A percentile compares a stretch with the other conserved stretches of the same genome.
These are phyloP conservation scores for Xerocomus minutiporus DNA, from an alignment of 1,284 basidiomycete genomes.

Conservation along the genomic window DNA sequence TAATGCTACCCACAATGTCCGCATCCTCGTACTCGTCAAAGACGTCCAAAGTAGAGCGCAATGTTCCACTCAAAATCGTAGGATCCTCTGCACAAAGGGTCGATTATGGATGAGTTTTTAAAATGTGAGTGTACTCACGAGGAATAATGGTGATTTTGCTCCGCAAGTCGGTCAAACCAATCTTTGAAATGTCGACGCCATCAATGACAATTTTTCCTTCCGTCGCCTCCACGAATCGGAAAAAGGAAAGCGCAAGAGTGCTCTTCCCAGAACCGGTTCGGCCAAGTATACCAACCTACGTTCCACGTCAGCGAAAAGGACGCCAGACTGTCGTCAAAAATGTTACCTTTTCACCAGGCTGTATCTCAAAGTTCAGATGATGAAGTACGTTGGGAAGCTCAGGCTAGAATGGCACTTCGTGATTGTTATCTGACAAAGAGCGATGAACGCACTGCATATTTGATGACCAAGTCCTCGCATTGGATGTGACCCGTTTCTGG, in stretches of 20 bases:
- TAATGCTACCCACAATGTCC: constrained; percentile 64
- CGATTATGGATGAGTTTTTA: not conserved
- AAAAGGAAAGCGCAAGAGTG: constrained; percentile 89
- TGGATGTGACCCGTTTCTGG: constrained; percentile 72
- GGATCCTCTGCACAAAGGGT: constrained; percentile 65
- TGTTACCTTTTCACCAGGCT: constrained; percentile 68
- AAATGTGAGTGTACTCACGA: constrained; percentile 45
- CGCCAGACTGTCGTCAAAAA: not conserved
- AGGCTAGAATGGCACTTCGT: constrained; percentile 43
- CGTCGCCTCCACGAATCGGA: constrained; percentile 90
- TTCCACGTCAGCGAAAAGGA: constrained; percentile 5
- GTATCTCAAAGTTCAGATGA: constrained; percentile 72
- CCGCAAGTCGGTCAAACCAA: constrained; percentile 87
- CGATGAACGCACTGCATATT: constrained; percentile 69
- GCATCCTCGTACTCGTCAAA: constrained; percentile 85
- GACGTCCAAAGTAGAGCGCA: constrained; percentile 88
- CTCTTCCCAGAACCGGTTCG: constrained; percentile 88
- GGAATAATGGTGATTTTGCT: constrained; percentile 89
- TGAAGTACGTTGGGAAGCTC: constrained; percentile 86
- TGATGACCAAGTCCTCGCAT: constrained; percentile 78
- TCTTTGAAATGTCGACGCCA: constrained; percentile 78
- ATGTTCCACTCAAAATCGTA: constrained; percentile 80
- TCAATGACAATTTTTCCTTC: constrained; percentile 83
- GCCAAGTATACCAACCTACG: constrained; percentile 79
- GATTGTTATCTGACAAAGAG: not conserved